Percentiles rank a stretch among this genome's conserved stretches.
Evolutionary conservation across 192 early-diverging fungal genomes (phyloP).

Genomic region (Gryganskiella cystojenkinii): DNA sequence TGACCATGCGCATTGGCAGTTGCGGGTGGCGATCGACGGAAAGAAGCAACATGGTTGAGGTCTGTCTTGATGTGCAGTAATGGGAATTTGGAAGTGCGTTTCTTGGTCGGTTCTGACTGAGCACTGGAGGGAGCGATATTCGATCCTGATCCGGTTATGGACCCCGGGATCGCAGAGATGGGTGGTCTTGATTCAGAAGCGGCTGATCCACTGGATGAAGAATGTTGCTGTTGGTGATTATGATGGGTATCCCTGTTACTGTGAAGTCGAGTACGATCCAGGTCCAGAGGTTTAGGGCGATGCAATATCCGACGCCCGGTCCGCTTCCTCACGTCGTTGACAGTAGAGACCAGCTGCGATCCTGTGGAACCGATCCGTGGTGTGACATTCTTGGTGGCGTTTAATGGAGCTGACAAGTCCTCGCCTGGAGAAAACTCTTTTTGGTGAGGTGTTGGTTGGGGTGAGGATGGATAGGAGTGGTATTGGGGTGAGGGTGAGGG

Average conservation of each 20-base stretch:
- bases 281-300: constrained; percentile 32
- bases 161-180: constrained; percentile 1
- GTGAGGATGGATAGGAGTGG: too few species aligned
- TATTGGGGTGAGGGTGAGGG: too few species aligned
- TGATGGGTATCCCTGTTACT: constrained; percentile 2
- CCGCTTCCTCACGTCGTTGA: constrained; percentile 41
- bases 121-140: not conserved
- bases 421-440: constrained; percentile 36
- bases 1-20: not conserved
- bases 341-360: constrained; percentile 36
- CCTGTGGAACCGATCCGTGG: constrained; percentile 41
- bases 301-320: constrained; percentile 29
- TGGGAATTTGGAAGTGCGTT: constrained; percentile 23
- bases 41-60: constrained; percentile 3
- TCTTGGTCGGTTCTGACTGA: not conserved
- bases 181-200: constrained; percentile 5
- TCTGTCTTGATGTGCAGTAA: constrained; percentile 43
- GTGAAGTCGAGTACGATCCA: constrained; percentile 20
- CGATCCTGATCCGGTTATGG: not conserved
- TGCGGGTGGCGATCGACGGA: constrained; percentile 3
- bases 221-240: not conserved
- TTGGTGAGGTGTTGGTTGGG: not conserved
- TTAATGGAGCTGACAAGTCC: constrained; percentile 4
- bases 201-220: not conserved
- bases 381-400: constrained; percentile 17